These are phyloP conservation scores for Colletotrichum sp. DNA, from an alignment of 2,329 filamentous ascomycete genomes.

Conservation along the genomic window DNA sequence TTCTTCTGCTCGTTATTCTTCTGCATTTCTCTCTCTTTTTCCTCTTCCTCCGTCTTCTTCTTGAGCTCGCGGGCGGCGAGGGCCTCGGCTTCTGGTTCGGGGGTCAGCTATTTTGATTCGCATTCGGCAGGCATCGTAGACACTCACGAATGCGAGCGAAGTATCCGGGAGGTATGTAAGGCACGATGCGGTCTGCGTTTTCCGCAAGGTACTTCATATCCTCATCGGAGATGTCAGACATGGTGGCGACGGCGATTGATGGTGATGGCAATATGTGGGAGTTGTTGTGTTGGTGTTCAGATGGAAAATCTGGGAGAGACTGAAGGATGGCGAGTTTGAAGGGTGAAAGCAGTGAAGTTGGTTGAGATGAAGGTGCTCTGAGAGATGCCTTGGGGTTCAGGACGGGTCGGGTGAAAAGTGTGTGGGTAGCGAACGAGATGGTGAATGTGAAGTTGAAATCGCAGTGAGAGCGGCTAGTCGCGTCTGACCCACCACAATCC, in stretches of 20 bases:
- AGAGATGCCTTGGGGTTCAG: fast-evolving
- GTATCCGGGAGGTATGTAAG: not conserved
- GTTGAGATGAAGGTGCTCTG: not conserved
- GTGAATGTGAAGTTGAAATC: not conserved
- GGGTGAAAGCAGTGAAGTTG: fast-evolving
- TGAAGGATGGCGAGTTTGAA: not conserved
- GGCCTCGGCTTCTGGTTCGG: no score
- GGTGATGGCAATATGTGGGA: not conserved
- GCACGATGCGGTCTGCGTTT: not conserved
- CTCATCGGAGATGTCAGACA: not conserved
- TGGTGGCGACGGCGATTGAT: not conserved
- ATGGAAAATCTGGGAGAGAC: not conserved
- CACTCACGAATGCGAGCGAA: not conserved
- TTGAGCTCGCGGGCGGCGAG: no score
- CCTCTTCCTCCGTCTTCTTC: no score
- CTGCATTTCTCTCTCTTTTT: no score
- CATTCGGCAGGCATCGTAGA: no score
- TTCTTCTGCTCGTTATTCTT: no score
- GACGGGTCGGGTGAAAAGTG: fast-evolving
- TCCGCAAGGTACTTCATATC: not conserved
- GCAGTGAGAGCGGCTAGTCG: not conserved
- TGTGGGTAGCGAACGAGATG: not conserved
- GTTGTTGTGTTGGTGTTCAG: not conserved
- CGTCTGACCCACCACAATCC: fast-evolving
- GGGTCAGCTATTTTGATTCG: no score